phyloP scores from a whole-genome alignment of 2,329 filamentous ascomycete genomes.

The Phyllosticta paracitricarpa region DNA sequence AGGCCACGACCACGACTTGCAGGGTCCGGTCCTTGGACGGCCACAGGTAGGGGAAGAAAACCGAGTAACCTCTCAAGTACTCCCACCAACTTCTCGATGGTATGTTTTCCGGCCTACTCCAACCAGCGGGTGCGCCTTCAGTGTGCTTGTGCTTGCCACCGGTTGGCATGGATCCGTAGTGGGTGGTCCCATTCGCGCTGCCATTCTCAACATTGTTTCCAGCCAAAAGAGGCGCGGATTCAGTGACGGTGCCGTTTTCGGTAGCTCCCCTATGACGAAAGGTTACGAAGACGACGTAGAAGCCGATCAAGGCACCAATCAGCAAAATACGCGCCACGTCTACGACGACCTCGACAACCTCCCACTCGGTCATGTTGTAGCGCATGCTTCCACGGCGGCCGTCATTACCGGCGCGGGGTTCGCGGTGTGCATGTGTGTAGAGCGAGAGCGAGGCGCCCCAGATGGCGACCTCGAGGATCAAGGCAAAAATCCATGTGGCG shows the following conservation, averaged over 20 bases:
- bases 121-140: conserved; percentile 60
- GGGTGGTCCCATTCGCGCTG: conserved; percentile 40
- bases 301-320: conserved; percentile 47
- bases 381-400: conserved; percentile 16
- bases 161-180: conserved; percentile 42
- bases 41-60: conserved; percentile 97
- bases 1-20: conserved; percentile 69
- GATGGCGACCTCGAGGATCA: conserved; percentile 64
- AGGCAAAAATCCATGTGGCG: conserved; percentile 63
- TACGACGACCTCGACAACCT: conserved; percentile 55
- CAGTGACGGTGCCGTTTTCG: conserved; percentile 32
- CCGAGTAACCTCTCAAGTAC: conserved; percentile 80
- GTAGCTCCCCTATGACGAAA: conserved; percentile 16
- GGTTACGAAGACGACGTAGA: conserved; percentile 50
- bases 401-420: conserved; percentile 43
- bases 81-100: conserved; percentile 93
- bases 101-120: conserved; percentile 79
- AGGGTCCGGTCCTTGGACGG: conserved; percentile 68
- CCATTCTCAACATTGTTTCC: conserved; percentile 36
- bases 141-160: conserved; percentile 35
- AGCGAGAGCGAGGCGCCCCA: conserved; percentile 58
- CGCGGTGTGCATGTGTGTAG: conserved; percentile 57
- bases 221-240: conserved; percentile 55
- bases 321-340: conserved; percentile 60
- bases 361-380: conserved; percentile 45